Evolutionary conservation across 208 protist genomes (phyloP).

Genomic region (Ichthyophonus hoferi): DNA sequence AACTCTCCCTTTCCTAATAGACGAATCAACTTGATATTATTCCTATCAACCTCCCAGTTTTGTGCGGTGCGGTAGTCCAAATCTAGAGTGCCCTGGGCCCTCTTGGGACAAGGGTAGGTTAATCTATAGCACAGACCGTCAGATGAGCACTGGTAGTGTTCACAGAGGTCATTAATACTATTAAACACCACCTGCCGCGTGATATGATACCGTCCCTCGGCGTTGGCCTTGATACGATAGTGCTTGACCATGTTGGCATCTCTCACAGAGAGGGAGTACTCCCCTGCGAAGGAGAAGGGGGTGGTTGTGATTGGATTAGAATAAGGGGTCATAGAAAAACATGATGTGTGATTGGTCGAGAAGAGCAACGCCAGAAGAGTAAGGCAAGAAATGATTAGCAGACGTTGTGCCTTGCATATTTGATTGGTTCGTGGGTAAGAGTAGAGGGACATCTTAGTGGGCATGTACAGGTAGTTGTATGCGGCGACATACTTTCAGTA

Average conservation of each 20-base stretch:
- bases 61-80: not conserved
- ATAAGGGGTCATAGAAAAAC: too few species aligned
- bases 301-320: too few species aligned
- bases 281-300: not conserved
- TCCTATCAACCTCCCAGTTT: not conserved
- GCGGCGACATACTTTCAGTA: too few species aligned
- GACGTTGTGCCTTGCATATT: too few species aligned
- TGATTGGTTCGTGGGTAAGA: too few species aligned
- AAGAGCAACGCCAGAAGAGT: too few species aligned
- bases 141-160: not conserved
- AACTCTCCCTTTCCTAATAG: conserved; percentile 38
- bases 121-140: not conserved
- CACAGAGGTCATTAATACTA: not conserved
- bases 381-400: too few species aligned
- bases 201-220: not conserved
- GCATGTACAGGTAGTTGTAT: too few species aligned
- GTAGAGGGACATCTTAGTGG: too few species aligned
- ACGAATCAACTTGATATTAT: conserved; percentile 13
- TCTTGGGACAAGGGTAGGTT: not conserved
- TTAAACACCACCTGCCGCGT: not conserved
- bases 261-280: not conserved
- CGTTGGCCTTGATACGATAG: conserved; percentile 25
- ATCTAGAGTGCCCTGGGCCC: not conserved
- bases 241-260: conserved; percentile 33
- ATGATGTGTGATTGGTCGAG: too few species aligned